Evolutionary conservation across 352 stramenopile species (phyloP).

Genomic region (Globisporangium mamillatum): DNA sequence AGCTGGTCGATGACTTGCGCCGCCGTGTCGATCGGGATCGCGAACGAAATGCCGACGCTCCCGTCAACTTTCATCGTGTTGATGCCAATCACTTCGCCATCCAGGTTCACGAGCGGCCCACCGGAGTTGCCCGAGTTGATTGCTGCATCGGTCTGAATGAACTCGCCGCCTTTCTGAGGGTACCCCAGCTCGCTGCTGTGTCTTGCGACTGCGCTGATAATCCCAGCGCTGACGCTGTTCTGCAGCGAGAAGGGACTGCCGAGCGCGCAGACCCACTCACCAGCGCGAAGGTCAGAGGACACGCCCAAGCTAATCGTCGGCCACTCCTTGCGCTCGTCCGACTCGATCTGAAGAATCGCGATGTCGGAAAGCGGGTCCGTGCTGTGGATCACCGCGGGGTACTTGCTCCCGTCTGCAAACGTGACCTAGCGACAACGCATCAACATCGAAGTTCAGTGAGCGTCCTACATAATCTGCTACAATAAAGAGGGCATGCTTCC

Average conservation of each 20-base stretch:
- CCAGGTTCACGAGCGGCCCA: conserved; percentile 91
- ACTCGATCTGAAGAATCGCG: conserved; percentile 86
- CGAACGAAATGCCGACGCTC: conserved; percentile 90
- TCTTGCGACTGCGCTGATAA: conserved; percentile 88
- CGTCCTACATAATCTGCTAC: not conserved
- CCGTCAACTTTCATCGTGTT: conserved; percentile 94
- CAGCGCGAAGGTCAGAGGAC: conserved; percentile 75
- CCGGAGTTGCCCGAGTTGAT: conserved; percentile 93
- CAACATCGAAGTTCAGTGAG: not conserved
- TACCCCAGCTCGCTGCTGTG: conserved; percentile 89
- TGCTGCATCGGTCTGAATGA: conserved; percentile 93
- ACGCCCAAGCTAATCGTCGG: conserved; percentile 70
- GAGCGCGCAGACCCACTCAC: conserved; percentile 92
- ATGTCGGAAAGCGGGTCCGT: conserved; percentile 89
- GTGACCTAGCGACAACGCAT: conserved; percentile 44
- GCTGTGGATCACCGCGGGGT: conserved; percentile 74
- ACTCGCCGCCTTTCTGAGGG: conserved; percentile 76
- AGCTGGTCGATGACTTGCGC: conserved; percentile 89
- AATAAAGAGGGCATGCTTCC: not conserved
- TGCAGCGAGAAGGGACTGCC: conserved; percentile 89
- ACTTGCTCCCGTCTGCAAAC: conserved; percentile 81
- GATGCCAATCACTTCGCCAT: conserved; percentile 93
- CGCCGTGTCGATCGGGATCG: conserved; percentile 91
- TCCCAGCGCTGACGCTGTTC: conserved; percentile 91
- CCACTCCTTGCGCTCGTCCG: conserved; percentile 50